Base-by-base conservation (phyloP, 495 filamentous ascomycete genomes). In the Lepidopterella palustris region DNA sequence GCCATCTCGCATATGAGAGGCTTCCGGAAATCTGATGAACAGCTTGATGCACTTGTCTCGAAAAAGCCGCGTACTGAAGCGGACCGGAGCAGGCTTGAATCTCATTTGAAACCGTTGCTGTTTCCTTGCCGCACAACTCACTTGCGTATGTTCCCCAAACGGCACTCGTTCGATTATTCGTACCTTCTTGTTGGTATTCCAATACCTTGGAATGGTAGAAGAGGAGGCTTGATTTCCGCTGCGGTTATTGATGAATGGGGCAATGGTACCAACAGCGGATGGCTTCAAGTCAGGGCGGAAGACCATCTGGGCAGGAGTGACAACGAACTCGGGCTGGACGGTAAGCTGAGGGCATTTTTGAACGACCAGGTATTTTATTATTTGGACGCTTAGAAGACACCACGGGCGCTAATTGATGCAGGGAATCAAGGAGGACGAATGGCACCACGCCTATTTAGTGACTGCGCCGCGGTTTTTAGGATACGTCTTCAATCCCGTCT, bases 401-500 rank as follows among this genome's bases (percentile, higher is more conserved):
- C 10, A 9, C 15, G 27, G 24, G 23, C 9, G 20, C 45, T 8
- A 54, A 25, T 5, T 5, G 8, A 15, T 28, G 23, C 55, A 84
- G 78, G 76, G 75, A 15, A 73, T 80, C 51, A 74, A 82, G 58
- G 70, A 74, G 47, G 59, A 70, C n/a, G 69, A 69, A 58, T 88
- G 78, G 55, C 81, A 84, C 5, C 74, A 82, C 68, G 84, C 83
- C 8, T 92, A 90, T 69, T 71, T 91, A 39, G 72, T 87, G 27
- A 85, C 86, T 13, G 84, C 86, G 5, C 82, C 88, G 11, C 76
- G 78, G 25, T 87, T 89, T 59, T 70, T 88, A 4, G 84, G 85
- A 15, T 88, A 87, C 67, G 81, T 81, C 15, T 88, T 88, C 71
- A 90, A 88, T 63, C 87, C 87, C 0, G 85, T 89, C 13, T 89